These are phyloP conservation scores for Solanum tarijense DNA, from an alignment of 257 asterid genomes.

Conservation along the genomic window DNA sequence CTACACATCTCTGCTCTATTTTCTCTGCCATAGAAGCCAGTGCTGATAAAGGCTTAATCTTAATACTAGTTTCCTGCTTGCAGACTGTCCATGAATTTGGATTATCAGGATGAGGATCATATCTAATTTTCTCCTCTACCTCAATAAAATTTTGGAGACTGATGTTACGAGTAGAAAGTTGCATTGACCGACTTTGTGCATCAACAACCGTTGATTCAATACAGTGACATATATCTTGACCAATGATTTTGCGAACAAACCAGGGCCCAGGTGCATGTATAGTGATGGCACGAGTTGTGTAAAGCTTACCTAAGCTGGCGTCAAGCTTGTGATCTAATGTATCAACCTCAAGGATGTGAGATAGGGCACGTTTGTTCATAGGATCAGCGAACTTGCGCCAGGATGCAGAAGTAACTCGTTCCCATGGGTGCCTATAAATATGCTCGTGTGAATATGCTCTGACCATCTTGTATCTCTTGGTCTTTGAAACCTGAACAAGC, in stretches of 20 bases:
- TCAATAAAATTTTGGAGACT: neutral
- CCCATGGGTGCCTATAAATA: neutral
- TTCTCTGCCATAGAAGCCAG: neutral
- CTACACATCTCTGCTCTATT: neutral
- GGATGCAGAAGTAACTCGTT: neutral
- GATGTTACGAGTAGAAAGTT: neutral
- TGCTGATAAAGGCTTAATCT: neutral
- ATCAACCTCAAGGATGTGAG: neutral
- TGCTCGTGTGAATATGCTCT: neutral
- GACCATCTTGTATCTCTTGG: neutral
- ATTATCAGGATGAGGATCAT: neutral
- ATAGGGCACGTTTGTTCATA: neutral
- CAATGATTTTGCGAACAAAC: neutral
- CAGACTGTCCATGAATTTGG: neutral
- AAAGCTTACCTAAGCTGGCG: neutral
- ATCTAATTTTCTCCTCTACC: neutral
- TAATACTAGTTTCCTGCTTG: neutral
- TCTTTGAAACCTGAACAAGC: neutral
- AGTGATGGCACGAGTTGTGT: neutral
- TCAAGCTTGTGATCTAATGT: neutral
- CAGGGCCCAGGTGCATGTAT: neutral
- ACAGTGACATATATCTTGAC: neutral
- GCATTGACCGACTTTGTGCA: neutral
- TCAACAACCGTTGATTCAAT: neutral
- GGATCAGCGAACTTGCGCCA: neutral